Base-by-base conservation (phyloP, 208 protist genomes). In the Herpetomonas muscarum region DNA sequence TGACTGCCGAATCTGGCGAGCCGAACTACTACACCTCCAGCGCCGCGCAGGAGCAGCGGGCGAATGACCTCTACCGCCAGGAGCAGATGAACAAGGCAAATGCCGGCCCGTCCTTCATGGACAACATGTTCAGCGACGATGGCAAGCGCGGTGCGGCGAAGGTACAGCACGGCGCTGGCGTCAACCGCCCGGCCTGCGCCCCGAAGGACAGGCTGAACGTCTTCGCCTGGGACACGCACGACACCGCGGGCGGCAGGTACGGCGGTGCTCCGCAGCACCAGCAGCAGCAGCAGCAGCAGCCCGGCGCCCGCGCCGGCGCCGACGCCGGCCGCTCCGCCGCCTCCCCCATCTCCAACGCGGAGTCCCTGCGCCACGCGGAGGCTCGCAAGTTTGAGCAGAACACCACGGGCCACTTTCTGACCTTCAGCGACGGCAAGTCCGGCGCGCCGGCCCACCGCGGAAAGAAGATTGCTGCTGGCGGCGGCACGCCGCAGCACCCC, bases 211-310 rank as follows among this genome's bases (percentile, higher is more conserved):
- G 70, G 44, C 65, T 91, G 12, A 92, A 91, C 65, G 57, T 91
- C 29, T 92, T 94, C 49, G 70, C 74, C 13, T 94, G 87, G 84
- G 70, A 94, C 46, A 75, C 48, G 24, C 41, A 66, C 29, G 51
- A 30, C 25, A 50, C 64, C 37, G 12, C 29, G 17, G 50, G 60
- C 22, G 34, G 12, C 57, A 39, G 7, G 24, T 41, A 21, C 32
- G 26, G 21, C 29, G 59, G 22, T 4, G 56, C 52, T 31, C 36
- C 24, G 15, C 28, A 17, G 26, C 54, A 31, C 0, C 44, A 55
- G 21, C 52, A 55, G 10, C 30, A 6, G 41, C 24, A 28, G 13
- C 53, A 53, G 5, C 55, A 39, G 29, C 42, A 36, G 30, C 34
- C 39, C 13, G 51, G 55, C 37, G 42, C 50, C 19, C 47, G 48